A percentile compares a stretch with the other conserved stretches of the same genome.
Evolutionary conservation across 2,329 filamentous ascomycete genomes (phyloP).

Genomic region (Fusarium albosuccineum): DNA sequence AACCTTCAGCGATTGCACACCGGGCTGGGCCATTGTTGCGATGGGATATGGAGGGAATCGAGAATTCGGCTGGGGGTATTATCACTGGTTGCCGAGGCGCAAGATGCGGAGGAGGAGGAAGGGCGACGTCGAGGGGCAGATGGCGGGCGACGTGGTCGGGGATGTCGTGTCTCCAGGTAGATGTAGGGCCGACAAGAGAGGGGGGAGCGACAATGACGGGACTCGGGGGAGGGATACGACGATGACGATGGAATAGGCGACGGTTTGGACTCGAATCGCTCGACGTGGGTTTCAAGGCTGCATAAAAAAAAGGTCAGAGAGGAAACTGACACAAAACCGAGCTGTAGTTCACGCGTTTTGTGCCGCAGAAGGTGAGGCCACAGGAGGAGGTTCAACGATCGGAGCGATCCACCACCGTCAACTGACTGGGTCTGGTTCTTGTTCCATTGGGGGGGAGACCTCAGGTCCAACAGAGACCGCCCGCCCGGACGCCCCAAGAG

Average conservation of each 20-base stretch:
- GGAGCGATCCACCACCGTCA: constrained; percentile 42
- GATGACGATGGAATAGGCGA: constrained; percentile 30
- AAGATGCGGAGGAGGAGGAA: constrained; percentile 11
- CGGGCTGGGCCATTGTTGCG: constrained; percentile 77
- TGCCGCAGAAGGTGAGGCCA: constrained; percentile 50
- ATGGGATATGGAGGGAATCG: constrained; percentile 26
- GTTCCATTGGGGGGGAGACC: too few species aligned
- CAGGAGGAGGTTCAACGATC: constrained; percentile 46
- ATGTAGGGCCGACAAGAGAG: constrained; percentile 24
- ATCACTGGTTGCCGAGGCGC: constrained; percentile 17
- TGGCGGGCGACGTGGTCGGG: constrained; percentile 24
- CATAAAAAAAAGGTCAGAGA: constrained; percentile 45
- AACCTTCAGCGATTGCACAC: constrained; percentile 94
- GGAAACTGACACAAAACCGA: constrained; percentile 47
- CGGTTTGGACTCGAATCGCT: constrained; percentile 36
- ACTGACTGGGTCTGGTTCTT: not conserved
- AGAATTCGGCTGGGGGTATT: constrained; percentile 10
- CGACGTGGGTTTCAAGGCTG: constrained; percentile 45
- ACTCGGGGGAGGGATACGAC: constrained; percentile 32
- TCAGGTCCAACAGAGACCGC: constrained; percentile 8
- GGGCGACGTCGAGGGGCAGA: constrained; percentile 22
- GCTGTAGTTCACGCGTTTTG: constrained; percentile 48
- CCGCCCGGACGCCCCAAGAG: constrained; percentile 19
- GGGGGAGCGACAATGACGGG: constrained; percentile 21
- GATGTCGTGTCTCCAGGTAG: constrained; percentile 24